Conservation (phyloP, 345 rosid genomes). For the Lenwebbia sp. region DNA sequence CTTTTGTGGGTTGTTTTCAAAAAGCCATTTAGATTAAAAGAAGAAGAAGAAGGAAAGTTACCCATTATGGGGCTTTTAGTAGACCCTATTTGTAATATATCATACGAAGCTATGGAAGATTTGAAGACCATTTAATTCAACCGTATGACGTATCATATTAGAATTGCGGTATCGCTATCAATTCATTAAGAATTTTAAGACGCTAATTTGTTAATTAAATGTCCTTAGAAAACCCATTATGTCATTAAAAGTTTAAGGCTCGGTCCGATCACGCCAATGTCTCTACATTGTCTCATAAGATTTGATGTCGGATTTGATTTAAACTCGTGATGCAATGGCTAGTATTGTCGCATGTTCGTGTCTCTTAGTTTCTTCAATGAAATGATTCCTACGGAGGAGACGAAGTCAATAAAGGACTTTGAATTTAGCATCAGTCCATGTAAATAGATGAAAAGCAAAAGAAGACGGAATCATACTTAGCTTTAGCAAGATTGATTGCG, state of each 20-base stretch:
- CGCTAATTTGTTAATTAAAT: too few species aligned
- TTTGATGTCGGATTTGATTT: background rate
- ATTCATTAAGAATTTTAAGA: background rate
- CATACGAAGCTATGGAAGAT: background rate
- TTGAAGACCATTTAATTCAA: too few species aligned
- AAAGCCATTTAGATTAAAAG: too few species aligned
- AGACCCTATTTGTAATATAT: background rate
- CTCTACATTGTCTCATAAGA: background rate
- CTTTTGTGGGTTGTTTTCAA: background rate
- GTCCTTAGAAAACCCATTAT: background rate
- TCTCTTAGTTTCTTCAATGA: background rate
- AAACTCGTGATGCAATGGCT: background rate
- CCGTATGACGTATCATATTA: background rate
- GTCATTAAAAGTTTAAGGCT: background rate
- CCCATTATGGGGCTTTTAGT: background rate
- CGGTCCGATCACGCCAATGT: background rate
- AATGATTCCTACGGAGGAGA: background rate
- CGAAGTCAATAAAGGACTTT: background rate
- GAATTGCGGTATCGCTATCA: background rate
- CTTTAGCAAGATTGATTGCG: background rate
- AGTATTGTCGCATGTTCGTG: background rate
- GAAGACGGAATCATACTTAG: background rate
- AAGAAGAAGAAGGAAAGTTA: background rate
- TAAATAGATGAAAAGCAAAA: background rate
- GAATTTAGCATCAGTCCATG: background rate